Conservation (phyloP, 352 stramenopile genomes). For the Hyaloperonospora arabidopsidis region DNA sequence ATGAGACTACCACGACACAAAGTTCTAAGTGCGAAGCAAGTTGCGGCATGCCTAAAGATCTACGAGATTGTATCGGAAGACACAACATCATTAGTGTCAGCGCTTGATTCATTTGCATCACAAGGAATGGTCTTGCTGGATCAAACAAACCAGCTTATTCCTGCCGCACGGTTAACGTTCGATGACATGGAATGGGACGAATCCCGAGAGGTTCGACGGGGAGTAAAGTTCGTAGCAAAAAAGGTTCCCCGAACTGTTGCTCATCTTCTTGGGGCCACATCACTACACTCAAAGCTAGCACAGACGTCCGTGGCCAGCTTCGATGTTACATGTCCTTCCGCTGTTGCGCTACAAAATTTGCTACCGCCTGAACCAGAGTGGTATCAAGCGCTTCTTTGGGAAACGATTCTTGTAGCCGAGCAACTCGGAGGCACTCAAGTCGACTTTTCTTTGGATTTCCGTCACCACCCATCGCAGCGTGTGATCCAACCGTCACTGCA, state of each 20-base stretch:
- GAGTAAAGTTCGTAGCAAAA: conserved; percentile 44
- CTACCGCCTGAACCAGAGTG: conserved; percentile 35
- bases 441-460: conserved; percentile 62
- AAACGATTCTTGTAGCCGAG: conserved; percentile 55
- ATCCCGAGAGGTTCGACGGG: conserved; percentile 42
- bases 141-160: conserved; percentile 26
- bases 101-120: conserved; percentile 20
- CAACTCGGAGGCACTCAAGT: conserved; percentile 42
- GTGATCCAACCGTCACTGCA: conserved; percentile 71
- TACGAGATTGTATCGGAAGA: conserved; percentile 39
- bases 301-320: conserved; percentile 51
- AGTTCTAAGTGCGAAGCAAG: conserved; percentile 23
- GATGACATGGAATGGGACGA: conserved; percentile 81
- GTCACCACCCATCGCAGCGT: conserved; percentile 51
- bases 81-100: conserved; percentile 17
- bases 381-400: conserved; percentile 42
- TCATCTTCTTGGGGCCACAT: conserved; percentile 42
- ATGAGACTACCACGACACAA: conserved; percentile 30
- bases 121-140: conserved; percentile 43
- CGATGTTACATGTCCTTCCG: conserved; percentile 38
- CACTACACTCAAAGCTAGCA: conserved; percentile 54
- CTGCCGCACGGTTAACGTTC: conserved; percentile 35
- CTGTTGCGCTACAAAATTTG: conserved; percentile 30
- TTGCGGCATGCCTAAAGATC: conserved; percentile 39
- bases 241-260: conserved; percentile 40